These are phyloP conservation scores for Eucalyptus cloeziana DNA, from an alignment of 345 rosid genomes.

Conservation along the genomic window DNA sequence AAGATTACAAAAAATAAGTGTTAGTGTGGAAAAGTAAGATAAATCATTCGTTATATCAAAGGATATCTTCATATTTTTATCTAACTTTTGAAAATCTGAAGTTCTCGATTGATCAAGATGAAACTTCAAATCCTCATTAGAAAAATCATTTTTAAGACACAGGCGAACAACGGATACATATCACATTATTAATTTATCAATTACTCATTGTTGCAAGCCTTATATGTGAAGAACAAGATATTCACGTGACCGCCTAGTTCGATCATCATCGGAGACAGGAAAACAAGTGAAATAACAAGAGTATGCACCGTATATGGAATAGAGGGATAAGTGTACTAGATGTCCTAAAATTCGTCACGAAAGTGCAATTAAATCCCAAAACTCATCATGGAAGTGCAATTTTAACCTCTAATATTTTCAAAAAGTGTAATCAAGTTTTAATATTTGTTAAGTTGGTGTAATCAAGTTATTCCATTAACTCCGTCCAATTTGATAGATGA, in stretches of 20 bases:
- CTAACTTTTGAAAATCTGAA: neutral
- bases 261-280: neutral
- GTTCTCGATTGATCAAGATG: neutral
- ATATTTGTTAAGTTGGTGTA: no score
- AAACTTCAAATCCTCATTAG: neutral
- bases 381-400: neutral
- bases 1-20: no score
- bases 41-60: fast-evolving
- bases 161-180: neutral
- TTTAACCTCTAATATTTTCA: neutral
- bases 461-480: neutral
- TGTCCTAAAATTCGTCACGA: fast-evolving
- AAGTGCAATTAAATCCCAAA: no score
- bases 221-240: neutral
- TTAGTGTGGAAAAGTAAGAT: no score
- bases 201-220: neutral
- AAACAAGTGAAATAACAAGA: neutral
- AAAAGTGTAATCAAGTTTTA: no score
- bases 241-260: neutral
- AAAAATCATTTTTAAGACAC: neutral
- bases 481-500: neutral
- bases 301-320: neutral
- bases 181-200: neutral
- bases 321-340: neutral
- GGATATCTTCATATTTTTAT: neutral